Evolutionary conservation across 164 flowering plant genomes (phyloP), one percentile per base, ranked within the genome.

Genomic region (Macadamia tetraphylla): DNA sequence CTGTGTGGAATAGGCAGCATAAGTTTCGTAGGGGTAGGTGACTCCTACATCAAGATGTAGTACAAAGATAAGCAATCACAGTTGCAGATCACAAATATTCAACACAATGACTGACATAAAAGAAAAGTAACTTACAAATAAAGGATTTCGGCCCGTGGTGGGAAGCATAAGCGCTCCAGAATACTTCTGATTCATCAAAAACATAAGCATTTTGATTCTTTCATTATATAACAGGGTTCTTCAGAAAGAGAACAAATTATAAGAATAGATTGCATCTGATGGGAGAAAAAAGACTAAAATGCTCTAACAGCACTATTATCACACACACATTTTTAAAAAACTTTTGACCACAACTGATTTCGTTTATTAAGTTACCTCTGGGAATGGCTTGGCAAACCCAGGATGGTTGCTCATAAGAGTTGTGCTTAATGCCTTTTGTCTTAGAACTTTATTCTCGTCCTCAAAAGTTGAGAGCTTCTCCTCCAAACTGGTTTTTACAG

Each of bases 11-110:
- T 70, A 56, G 91, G 83, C 17, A 64, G 65, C 64, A 83, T 74
- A 29, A 81, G 63, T 77, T 90, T 90, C 49, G 94, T 77, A 58
- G 99, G 97, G 6, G 94, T 88, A 9, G 99, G 99, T 44, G 97
- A 77, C 74, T 94, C 99, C 99, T 94, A 81, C 65, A 77, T 23
- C 29, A 68, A 52, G 13, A 48, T 42, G 32, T 62, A 62, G 8
- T 10, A 35, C 52, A 63, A 64, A 30, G 29, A 29, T 32, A 42
- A 71, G 14, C 44, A 31, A 67, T 59, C 23, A 52, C 3, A 23
- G 13, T 13, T 35, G 12, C 17, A 11, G 43, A 63, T 15, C 60
- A 56, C 15, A 9, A 30, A 46, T 53, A 3, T 14, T 58, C 58
- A 66, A 59, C 9, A 51, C 9, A 51, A 8, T 43, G 4, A 62